These are phyloP conservation scores for Penicillium lividum DNA, from an alignment of 495 filamentous ascomycete genomes.

Conservation along the genomic window DNA sequence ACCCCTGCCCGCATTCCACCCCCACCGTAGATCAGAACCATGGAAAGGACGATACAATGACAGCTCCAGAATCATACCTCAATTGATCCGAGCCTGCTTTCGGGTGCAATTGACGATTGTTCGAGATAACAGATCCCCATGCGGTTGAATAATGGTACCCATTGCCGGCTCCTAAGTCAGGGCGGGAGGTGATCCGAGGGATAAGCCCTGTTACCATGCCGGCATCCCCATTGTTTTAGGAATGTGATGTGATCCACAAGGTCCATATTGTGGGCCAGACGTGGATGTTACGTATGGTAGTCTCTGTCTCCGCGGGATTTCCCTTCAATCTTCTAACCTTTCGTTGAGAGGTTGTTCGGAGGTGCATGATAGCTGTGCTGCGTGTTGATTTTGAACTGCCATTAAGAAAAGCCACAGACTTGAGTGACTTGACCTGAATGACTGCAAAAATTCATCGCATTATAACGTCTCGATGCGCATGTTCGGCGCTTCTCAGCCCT, in stretches of 20 bases:
- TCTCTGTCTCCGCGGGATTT: background rate
- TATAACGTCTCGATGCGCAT: conserved; percentile 15
- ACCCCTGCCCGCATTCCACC: conserved; percentile 24
- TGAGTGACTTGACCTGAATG: background rate
- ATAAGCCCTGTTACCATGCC: conserved; percentile 32
- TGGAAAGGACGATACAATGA: conserved; percentile 16
- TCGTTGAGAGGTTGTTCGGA: background rate
- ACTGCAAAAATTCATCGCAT: background rate
- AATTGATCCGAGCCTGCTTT: background rate
- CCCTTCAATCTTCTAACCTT: background rate
- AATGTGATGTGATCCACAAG: conserved; percentile 26
- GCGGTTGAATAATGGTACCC: background rate
- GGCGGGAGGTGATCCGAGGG: conserved; percentile 13
- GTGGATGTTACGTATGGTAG: conserved; percentile 1
- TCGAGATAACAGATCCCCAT: background rate
- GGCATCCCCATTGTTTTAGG: conserved; percentile 21
- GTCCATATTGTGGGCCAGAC: conserved; percentile 2
- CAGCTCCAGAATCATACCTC: conserved; percentile 17
- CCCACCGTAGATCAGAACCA: conserved; percentile 20
- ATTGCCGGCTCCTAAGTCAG: background rate
- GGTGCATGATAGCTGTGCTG: background rate
- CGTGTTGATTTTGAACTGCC: background rate
- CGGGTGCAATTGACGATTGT: background rate
- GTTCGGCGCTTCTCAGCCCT: conserved; percentile 13
- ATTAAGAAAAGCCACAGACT: background rate